Evolutionary conservation across 2,329 filamentous ascomycete species (phyloP), one percentile per base, ranked within the genome.

Genomic region (Paramyrothecium sp.): DNA sequence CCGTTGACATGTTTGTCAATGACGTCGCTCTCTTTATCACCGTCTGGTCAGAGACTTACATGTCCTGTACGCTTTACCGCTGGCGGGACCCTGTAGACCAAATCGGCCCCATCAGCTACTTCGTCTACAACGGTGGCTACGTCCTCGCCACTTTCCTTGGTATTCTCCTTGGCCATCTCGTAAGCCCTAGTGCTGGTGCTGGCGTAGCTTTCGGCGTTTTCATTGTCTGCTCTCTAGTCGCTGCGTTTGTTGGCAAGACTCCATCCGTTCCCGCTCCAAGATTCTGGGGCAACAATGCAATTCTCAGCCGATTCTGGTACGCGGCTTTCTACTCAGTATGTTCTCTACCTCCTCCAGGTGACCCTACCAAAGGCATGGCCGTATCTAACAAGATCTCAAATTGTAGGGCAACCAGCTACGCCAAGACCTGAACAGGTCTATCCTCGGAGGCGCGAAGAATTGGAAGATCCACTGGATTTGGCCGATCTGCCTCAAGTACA

Each of bases 1-100:
- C 79, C 0, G 73, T 83, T 3, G 82, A 84, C 53, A 70, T 75
- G 11, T 84, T 77, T 72, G 74, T 83, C 60, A 84, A 82, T 64
- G 80, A 83, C 53, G 62, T 81, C 3, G 70, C 77, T 12, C 68
- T 84, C 12, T 74, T 84, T 58, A 77, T 85, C 63, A 75, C 83
- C 48, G 73, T 85, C 57, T 75, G 79, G 75, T 66, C 76, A 48
- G 69, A 84, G 71, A 68, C 80, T 50, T 72, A 82, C 53, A 76
- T 76, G 58, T 73, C 80, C 1, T 84, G 78, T 0, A 82, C 74
- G 0, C 72, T 81, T 0, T 82, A 82, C 57, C 75, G 79, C 17
- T 83, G 78, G 69, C 71, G 69, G 13, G 72, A 80, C 51, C 70
- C 81, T 17, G 66, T 73, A 21, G 64, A 68, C n/a, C 70, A 81